These are phyloP conservation scores for Neocucurbitaria cava DNA, from an alignment of 2,329 filamentous ascomycete genomes.

Conservation along the genomic window DNA sequence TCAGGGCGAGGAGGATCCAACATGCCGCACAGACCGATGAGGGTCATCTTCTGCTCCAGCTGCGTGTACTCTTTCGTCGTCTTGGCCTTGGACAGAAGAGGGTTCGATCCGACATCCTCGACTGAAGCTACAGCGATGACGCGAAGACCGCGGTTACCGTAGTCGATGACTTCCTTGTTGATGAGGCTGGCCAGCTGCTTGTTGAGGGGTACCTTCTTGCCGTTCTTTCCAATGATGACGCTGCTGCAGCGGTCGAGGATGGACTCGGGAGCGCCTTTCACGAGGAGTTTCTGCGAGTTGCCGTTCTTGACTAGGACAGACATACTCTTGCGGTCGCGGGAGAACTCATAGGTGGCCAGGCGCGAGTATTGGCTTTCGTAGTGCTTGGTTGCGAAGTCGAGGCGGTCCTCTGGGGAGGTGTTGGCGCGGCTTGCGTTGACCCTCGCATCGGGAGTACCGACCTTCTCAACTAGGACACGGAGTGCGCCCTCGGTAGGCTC, in stretches of 20 bases:
- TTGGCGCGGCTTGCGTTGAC: slow-evolving; percentile 61
- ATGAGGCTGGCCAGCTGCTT: slow-evolving; percentile 74
- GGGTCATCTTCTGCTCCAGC: slow-evolving; percentile 91
- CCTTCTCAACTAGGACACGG: slow-evolving; percentile 89
- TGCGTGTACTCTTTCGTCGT: slow-evolving; percentile 83
- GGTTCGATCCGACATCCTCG: slow-evolving; percentile 74
- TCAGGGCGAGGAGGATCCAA: slow-evolving; percentile 94
- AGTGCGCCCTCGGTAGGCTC: slow-evolving; percentile 96
- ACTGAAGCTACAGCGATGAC: slow-evolving; percentile 91
- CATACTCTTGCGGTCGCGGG: slow-evolving; percentile 98
- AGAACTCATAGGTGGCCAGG: slow-evolving; percentile 94
- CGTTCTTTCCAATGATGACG: slow-evolving; percentile 77
- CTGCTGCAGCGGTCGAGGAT: slow-evolving; percentile 92
- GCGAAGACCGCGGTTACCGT: slow-evolving; percentile 90
- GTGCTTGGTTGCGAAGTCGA: slow-evolving; percentile 82
- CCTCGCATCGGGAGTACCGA: slow-evolving; percentile 77
- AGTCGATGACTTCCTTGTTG: slow-evolving; percentile 81
- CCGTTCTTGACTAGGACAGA: slow-evolving; percentile 84
- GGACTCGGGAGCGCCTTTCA: slow-evolving; percentile 96
- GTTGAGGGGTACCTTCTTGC: slow-evolving; percentile 76
- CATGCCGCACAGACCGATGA: slow-evolving; percentile 95
- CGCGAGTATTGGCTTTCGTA: slow-evolving; percentile 80
- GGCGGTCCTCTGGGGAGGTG: slow-evolving; percentile 63
- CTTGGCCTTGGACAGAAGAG: slow-evolving; percentile 76
- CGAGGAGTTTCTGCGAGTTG: slow-evolving; percentile 78